Evolutionary conservation across 352 stramenopile species (phyloP).

Genomic region (Phytophthora fragariae): DNA sequence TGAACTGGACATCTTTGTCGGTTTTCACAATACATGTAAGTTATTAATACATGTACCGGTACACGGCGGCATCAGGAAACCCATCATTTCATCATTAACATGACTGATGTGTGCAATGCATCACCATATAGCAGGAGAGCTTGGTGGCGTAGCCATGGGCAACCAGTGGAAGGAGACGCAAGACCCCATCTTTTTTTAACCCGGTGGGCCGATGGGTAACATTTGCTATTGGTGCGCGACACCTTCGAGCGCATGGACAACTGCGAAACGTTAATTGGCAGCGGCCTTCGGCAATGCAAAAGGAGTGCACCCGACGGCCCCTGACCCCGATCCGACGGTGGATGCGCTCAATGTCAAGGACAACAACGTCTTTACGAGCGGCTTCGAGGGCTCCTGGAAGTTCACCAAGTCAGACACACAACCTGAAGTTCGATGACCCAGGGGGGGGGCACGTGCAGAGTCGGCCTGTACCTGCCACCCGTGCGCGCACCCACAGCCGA

Average conservation of each 20-base stretch:
- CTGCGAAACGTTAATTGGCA: conserved; percentile 91
- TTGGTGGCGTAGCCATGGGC: too few species aligned
- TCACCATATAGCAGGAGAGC: too few species aligned
- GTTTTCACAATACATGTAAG: too few species aligned
- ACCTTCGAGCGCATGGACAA: conserved; percentile 95
- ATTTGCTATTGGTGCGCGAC: conserved; percentile 61
- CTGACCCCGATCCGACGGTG: conserved; percentile 44
- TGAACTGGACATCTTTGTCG: too few species aligned
- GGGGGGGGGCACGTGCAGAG: conserved; percentile 65
- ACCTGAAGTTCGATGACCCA: conserved; percentile 61
- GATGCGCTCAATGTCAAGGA: conserved; percentile 46
- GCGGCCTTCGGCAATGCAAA: conserved; percentile 93
- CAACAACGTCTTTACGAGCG: conserved; percentile 68
- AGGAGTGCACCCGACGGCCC: conserved; percentile 48
- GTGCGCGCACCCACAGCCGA: conserved; percentile 85
- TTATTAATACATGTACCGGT: too few species aligned
- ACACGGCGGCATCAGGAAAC: too few species aligned
- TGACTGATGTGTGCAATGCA: too few species aligned
- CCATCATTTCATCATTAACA: too few species aligned
- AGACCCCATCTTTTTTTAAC: too few species aligned
- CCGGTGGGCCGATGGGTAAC: too few species aligned
- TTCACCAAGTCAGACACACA: conserved; percentile 91
- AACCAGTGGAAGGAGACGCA: too few species aligned
- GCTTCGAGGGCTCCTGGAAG: conserved; percentile 88
- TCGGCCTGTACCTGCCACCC: conserved; percentile 58